Evolutionary conservation across 2,329 filamentous ascomycete species (phyloP).

Genomic region (Stachybotrys chlorohalonatus): DNA sequence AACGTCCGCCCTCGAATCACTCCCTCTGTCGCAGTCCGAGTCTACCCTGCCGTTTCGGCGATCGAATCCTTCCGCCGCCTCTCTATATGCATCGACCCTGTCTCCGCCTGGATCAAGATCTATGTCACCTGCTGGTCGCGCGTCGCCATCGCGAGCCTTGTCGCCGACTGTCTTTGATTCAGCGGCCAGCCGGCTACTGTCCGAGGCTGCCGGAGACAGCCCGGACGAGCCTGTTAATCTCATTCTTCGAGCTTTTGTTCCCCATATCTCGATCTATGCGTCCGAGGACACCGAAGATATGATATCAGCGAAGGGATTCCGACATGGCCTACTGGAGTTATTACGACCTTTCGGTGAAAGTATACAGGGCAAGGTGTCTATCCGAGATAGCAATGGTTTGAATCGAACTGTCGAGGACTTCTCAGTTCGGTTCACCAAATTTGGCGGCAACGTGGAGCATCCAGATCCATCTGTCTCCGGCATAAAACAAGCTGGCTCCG

Average conservation of each 20-base stretch:
- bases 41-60: conserved; percentile 43
- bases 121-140: conserved; percentile 54
- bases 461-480: conserved; percentile 30
- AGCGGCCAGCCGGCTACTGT: conserved; percentile 32
- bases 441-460: conserved; percentile 50
- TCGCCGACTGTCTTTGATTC: conserved; percentile 50
- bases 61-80: conserved; percentile 49
- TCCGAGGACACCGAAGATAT: conserved; percentile 79
- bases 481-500: conserved; percentile 23
- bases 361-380: conserved; percentile 77
- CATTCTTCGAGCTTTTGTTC: conserved; percentile 78
- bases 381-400: conserved; percentile 81
- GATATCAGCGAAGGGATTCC: conserved; percentile 74
- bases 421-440: conserved; percentile 72
- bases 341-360: conserved; percentile 85
- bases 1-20: conserved; percentile 38
- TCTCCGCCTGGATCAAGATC: conserved; percentile 61
- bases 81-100: conserved; percentile 56
- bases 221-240: conserved; percentile 52
- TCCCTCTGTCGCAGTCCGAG: conserved; percentile 41
- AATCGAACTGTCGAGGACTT: conserved; percentile 84
- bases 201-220: conserved; percentile 32
- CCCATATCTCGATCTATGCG: conserved; percentile 79
- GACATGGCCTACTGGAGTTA: conserved; percentile 72
- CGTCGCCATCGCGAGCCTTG: conserved; percentile 46